Percentiles rank a stretch among this genome's conserved stretches.
Conservation (phyloP, 2,329 filamentous ascomycete genomes). For the Beauveria varroae region DNA sequence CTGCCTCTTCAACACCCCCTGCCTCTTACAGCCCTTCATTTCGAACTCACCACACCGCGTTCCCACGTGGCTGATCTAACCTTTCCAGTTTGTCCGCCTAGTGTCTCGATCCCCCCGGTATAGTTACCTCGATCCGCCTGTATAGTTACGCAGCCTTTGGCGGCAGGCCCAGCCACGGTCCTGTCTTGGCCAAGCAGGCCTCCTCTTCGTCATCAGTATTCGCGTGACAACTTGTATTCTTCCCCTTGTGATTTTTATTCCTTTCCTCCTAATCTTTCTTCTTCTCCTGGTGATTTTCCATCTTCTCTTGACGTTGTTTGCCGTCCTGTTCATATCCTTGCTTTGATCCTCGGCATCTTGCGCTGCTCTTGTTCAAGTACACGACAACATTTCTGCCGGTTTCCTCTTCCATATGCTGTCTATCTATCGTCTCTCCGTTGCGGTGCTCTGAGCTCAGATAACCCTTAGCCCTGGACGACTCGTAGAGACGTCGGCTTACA, state of each 20-base stretch:
- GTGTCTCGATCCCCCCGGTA: not conserved
- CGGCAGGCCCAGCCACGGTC: not conserved
- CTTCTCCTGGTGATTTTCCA: not conserved
- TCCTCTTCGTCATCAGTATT: not conserved
- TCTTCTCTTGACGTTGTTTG: not conserved
- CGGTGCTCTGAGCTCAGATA: not conserved
- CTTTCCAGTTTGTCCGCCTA: not conserved
- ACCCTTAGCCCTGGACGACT: too few relatives aligned
- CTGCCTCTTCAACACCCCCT: not conserved
- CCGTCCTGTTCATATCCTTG: not conserved
- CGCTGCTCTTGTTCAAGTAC: too few relatives aligned
- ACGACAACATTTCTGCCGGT: too few relatives aligned
- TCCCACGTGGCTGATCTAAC: constrained; percentile 4
- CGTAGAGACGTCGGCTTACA: not conserved
- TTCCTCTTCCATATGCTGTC: too few relatives aligned
- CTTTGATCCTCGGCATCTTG: too few relatives aligned
- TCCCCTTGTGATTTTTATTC: constrained; percentile 10
- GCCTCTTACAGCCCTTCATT: constrained; percentile 1
- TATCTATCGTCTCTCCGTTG: not conserved
- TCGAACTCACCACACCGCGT: constrained; percentile 8
- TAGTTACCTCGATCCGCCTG: not conserved
- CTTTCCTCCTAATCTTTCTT: not conserved
- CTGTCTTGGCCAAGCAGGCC: not conserved
- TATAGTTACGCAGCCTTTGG: not conserved
- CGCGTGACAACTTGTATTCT: not conserved